These are phyloP conservation scores for Lepraria neglecta DNA, from an alignment of 495 filamentous ascomycete genomes.

Conservation along the genomic window DNA sequence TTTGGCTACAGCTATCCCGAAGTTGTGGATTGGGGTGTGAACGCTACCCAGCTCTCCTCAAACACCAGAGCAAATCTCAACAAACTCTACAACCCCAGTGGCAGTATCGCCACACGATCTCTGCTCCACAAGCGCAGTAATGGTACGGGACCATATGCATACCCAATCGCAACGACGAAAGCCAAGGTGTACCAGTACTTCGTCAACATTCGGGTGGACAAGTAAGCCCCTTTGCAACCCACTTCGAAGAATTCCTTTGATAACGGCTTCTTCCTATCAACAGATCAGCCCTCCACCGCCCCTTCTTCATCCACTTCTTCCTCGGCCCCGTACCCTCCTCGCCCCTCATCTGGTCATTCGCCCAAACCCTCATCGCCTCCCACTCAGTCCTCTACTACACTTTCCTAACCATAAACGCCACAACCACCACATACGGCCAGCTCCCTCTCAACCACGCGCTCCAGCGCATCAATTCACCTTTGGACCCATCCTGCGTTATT, in stretches of 20 bases:
- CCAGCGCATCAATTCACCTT: conserved; percentile 36
- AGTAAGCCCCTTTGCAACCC: conserved; percentile 21
- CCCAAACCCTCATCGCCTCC: conserved; percentile 43
- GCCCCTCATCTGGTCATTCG: conserved; percentile 37
- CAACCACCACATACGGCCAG: conserved; percentile 33
- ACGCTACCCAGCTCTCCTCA: conserved; percentile 24
- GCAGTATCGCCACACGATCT: conserved; percentile 3
- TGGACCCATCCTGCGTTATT: conserved; percentile 39
- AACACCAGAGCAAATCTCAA: conserved; percentile 35
- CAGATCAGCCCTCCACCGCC: conserved; percentile 45
- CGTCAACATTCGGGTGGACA: conserved; percentile 52
- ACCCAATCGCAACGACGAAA: not conserved
- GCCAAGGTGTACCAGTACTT: conserved; percentile 48
- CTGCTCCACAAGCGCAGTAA: not conserved
- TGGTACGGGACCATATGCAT: conserved; percentile 17
- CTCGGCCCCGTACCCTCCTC: conserved; percentile 44
- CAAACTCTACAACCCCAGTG: conserved; percentile 32
- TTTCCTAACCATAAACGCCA: not conserved
- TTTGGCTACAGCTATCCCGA: conserved; percentile 49
- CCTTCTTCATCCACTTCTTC: conserved; percentile 57
- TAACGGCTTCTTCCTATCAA: no score
- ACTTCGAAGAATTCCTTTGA: no score
- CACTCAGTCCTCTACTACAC: conserved; percentile 18
- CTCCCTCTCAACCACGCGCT: conserved; percentile 53
- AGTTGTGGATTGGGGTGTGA: conserved; percentile 34